Conservation (phyloP, 75 land plant species). For the Pinus tabuliformis region DNA sequence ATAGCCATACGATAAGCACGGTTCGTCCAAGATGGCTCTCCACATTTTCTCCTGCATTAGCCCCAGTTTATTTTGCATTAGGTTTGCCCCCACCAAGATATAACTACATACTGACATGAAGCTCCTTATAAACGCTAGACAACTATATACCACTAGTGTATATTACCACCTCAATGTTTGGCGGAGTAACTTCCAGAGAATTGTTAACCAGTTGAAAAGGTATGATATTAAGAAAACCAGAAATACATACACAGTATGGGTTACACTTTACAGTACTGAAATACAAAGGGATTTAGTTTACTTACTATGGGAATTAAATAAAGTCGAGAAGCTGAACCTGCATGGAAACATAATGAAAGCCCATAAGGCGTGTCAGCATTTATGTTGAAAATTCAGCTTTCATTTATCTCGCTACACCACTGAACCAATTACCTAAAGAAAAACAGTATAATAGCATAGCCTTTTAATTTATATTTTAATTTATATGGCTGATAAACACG, state of each 20-base stretch:
- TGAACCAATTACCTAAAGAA: background rate
- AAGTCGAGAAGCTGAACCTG: conserved; percentile 5
- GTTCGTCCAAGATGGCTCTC: conserved; percentile 29
- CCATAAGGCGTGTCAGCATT: background rate
- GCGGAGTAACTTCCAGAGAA: background rate
- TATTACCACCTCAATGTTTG: background rate
- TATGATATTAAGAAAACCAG: background rate
- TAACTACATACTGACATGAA: no score
- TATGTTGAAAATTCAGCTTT: background rate
- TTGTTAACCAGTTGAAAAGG: background rate
- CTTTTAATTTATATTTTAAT: no score
- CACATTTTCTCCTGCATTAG: conserved; percentile 25
- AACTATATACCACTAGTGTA: background rate
- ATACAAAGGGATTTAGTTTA: background rate
- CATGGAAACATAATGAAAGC: background rate
- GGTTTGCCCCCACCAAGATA: background rate
- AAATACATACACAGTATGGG: background rate
- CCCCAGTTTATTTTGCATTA: background rate
- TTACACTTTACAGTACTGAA: background rate
- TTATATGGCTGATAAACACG: no score
- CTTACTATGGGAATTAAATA: background rate
- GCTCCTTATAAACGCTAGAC: background rate
- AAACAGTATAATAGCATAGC: background rate
- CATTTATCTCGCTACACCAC: background rate
- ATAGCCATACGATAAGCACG: conserved; percentile 59